Evolutionary conservation across 2,329 filamentous ascomycete species (phyloP).

Genomic region (Cladorrhinum sp.): DNA sequence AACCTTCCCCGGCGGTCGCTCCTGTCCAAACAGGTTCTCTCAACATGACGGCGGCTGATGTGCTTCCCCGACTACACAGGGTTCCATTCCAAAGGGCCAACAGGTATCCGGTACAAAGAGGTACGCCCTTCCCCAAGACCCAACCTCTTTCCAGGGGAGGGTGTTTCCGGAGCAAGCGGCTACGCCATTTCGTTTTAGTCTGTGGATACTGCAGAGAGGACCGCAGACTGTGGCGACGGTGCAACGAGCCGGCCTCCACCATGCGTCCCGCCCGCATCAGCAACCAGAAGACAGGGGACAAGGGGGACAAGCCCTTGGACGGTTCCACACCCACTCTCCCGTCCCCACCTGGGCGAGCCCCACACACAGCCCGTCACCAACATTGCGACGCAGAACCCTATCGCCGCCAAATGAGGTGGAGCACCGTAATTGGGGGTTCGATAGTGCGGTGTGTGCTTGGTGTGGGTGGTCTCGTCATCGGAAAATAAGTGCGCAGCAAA

Average conservation of each 20-base stretch:
- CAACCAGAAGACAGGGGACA: conserved; percentile 21
- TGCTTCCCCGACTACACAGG: conserved; percentile 10
- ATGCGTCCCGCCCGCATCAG: conserved; percentile 24
- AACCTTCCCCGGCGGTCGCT: neutral
- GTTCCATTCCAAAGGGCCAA: conserved; percentile 13
- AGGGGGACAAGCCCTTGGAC: conserved; percentile 13
- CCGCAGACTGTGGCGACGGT: conserved; percentile 23
- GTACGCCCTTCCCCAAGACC: conserved; percentile 18
- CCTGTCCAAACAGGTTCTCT: conserved; percentile 12
- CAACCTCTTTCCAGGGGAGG: conserved; percentile 22
- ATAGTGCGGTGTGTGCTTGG: conserved; percentile 15
- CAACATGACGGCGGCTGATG: conserved; percentile 9
- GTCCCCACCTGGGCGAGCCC: conserved; percentile 13
- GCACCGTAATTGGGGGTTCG: conserved; percentile 20
- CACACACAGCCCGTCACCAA: conserved; percentile 9
- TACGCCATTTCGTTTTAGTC: conserved; percentile 28
- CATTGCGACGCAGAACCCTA: conserved; percentile 16
- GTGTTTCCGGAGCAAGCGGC: conserved; percentile 30
- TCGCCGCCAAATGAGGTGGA: conserved; percentile 22
- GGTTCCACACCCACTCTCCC: conserved; percentile 17
- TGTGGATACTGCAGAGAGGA: conserved; percentile 13
- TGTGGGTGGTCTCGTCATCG: conserved; percentile 8
- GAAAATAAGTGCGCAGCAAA: conserved; percentile 16
- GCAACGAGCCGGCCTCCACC: conserved; percentile 23
- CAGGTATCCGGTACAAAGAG: conserved; percentile 21